phyloP scores from a whole-genome alignment of 2,329 filamentous ascomycete species.

The Penicillium sp. region DNA sequence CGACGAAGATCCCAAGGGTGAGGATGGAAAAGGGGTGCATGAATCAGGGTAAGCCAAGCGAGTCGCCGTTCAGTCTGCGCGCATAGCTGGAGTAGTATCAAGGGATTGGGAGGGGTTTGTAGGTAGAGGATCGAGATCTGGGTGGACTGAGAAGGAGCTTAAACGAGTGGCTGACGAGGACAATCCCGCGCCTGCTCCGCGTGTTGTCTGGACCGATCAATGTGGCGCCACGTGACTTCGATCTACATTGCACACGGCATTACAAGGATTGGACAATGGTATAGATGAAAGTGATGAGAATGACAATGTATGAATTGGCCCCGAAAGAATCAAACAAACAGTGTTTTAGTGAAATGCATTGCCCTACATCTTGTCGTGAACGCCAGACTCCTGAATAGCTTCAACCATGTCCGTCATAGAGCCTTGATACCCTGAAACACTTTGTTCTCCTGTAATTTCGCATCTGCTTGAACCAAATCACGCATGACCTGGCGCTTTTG shows the following conservation, averaged over 20 bases:
- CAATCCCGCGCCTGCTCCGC: conserved; percentile 4
- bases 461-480: conserved; percentile 72
- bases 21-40: conserved; percentile 99
- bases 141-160: neutral
- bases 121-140: neutral
- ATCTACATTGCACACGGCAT: neutral
- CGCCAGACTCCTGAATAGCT: conserved; percentile 14
- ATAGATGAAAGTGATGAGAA: neutral
- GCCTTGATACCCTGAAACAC: conserved; percentile 50
- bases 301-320: neutral
- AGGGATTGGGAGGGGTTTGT: neutral
- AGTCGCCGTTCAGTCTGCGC: conserved; percentile 28
- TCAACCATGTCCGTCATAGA: conserved; percentile 31
- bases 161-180: conserved; percentile 4
- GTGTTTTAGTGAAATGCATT: conserved; percentile 8
- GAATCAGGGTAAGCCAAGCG: conserved; percentile 37
- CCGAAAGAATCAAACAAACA: neutral
- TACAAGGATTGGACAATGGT: neutral
- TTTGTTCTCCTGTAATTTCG: conserved; percentile 59
- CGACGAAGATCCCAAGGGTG: conserved; percentile 97
- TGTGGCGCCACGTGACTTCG: conserved; percentile 17
- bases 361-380: conserved; percentile 5
- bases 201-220: conserved; percentile 18
- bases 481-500: conserved; percentile 77
- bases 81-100: conserved; percentile 27